Evolutionary conservation across 345 rosid genomes (phyloP), one percentile per base, ranked within the genome.

Genomic region (Firmiana major): DNA sequence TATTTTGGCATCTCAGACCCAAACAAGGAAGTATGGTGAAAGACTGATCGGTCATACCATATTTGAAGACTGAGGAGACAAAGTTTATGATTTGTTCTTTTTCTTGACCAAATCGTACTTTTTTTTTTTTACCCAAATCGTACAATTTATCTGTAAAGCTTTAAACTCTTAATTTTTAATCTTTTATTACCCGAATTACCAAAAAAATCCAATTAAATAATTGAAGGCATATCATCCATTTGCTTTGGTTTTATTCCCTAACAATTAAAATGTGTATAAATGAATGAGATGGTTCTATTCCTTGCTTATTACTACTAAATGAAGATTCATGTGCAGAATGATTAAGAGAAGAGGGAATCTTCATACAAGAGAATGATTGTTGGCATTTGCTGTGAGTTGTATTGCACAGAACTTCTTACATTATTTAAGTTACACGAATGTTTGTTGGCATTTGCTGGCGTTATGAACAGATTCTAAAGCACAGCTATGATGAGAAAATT

Each of bases 381-480:
- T 55, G 74, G 79, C 79, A 53, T 68, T 68, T 66, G 63, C 63
- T 63, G 67, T 34, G 40, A 3, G 36, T 13, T 60, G 17, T 60
- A 5, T 31, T 53, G 58, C 65, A n/a, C 40, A 60, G 19, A 34
- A 16, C 43, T 34, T 34, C 43, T 31, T 31, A 63, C 38, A 7
- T 63, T 34, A 22, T 31, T 19, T 19, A 17, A 64, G 69, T 19
- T 51, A 19, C 9, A 53, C 8, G 22, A 19, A 64, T 64, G 8
- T 19, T 40, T 38, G 70, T 40, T 64, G 70, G 8, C 71, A 65
- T 65, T 65, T 65, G 71, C 70, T n/a, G 70, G 28, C 70, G 4
- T 40, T 40, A n/a, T 4, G 16, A n/a, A 38, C 70, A 40, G 26
- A 40, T 10, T 65, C 70, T n/a, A 40, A 42, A 31, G 65, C n/a